A percentile compares a stretch with the other conserved stretches of the same genome.
Evolutionary conservation across 2,329 filamentous ascomycete species (phyloP).

Genomic region (Thelonectria rubi): DNA sequence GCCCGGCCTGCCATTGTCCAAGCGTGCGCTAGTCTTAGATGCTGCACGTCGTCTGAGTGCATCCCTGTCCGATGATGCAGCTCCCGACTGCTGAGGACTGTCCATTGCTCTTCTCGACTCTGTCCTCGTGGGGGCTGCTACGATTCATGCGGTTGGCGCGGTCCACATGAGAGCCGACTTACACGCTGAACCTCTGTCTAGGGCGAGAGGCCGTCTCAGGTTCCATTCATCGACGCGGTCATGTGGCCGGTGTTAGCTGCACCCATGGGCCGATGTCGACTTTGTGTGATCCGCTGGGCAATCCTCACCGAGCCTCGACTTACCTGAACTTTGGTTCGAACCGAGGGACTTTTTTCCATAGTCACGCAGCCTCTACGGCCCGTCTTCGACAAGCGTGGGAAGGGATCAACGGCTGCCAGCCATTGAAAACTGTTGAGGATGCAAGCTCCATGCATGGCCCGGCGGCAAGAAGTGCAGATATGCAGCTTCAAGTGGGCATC

Average conservation of each 20-base stretch:
- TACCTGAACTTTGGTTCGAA: neutral
- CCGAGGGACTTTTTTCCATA: slow-evolving; percentile 10
- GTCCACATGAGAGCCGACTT: slow-evolving; percentile 6
- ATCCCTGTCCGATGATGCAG: slow-evolving; percentile 18
- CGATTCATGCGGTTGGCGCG: slow-evolving; percentile 13
- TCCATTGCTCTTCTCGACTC: slow-evolving; percentile 1
- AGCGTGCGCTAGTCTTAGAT: slow-evolving; percentile 11
- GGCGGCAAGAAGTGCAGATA: neutral
- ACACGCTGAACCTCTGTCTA: slow-evolving; percentile 1
- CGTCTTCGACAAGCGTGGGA: slow-evolving; percentile 4
- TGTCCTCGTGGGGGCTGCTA: slow-evolving; percentile 5
- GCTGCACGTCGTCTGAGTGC: slow-evolving; percentile 10
- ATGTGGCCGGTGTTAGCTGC: slow-evolving; percentile 4
- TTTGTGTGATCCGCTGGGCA: slow-evolving; percentile 1
- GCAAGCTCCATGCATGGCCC: neutral
- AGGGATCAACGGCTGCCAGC: slow-evolving; percentile 10
- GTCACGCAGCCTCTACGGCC: neutral
- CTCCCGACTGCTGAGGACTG: slow-evolving; percentile 12
- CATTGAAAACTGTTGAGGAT: slow-evolving; percentile 8
- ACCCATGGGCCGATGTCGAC: neutral
- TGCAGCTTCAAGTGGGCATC: slow-evolving; percentile 10
- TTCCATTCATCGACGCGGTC: slow-evolving; percentile 8
- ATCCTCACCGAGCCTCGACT: neutral
- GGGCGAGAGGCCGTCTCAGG: neutral
- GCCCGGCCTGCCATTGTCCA: neutral